Evolutionary conservation across 2,329 filamentous ascomycete genomes (phyloP), one percentile per base, ranked within the genome.

Genomic region (Eutypella sp.): DNA sequence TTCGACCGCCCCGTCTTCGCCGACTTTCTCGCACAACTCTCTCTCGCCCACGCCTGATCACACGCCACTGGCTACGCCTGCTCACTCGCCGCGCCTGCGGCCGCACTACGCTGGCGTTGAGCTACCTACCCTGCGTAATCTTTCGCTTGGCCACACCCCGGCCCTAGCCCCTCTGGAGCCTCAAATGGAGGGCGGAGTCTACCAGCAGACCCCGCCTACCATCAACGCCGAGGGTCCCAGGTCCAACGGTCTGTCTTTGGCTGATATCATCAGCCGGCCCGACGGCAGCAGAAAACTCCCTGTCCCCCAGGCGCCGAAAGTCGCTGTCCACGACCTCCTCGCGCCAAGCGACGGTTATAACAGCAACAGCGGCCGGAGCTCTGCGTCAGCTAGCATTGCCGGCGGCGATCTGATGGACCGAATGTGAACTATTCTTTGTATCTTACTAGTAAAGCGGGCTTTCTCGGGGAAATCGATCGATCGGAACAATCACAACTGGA

Each of bases 51-150:
- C 92, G 2, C 93, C 92, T 10, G 92, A 97, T 62, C 91, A 96
- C 73, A 97, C 93, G n/a, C 92, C 92, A n/a, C 82, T 97, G 46
- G 92, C 91, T 23, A 99, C 92, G 5, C 92, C 92, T 4, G 92
- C 91, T 37, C 93, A 97, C 68, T 96, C 91, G 16, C 93, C 93
- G 42, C 88, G 93, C 37, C 76, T 99, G 56, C 81, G 91, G 49
- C 89, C 92, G 3, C 36, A 39, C 10, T 85, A 87, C 61, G 80
- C 74, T 54, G 83, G 86, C 54, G 77, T 92, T 57, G 91, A 96
- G 66, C 76, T 97, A 45, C 92, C 93, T 25, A 89, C 88, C 37
- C 82, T 99, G 57, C 85, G 93, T 47, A 78, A 77, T 55, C 65
- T 83, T 45, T 75, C 75, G 23, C 64, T 81, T 45, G 69, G 74